Conservation (phyloP, 768 basidiomycete genomes). For the Calocybe gangraenosa region DNA sequence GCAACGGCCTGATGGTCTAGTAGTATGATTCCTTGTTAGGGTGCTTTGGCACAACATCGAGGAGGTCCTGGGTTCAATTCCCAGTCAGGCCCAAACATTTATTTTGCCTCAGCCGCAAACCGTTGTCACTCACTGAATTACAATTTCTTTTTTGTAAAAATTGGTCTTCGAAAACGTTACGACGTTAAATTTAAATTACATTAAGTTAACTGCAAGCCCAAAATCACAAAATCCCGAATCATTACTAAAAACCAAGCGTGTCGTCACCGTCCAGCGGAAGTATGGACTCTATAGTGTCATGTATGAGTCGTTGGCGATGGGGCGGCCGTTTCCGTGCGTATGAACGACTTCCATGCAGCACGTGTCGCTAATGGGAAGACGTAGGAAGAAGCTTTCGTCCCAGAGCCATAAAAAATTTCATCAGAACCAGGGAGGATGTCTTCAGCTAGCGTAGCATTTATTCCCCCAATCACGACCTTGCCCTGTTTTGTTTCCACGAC, state of each 20-base stretch:
- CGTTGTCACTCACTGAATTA: too few relatives aligned
- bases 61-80: slow-evolving; percentile 90
- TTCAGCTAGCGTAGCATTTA: slow-evolving; percentile 38
- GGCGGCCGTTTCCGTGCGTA: slow-evolving; percentile 33
- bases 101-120: too few relatives aligned
- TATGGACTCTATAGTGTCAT: neutral
- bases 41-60: slow-evolving; percentile 37
- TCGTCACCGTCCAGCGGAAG: neutral
- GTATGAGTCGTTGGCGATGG: slow-evolving; percentile 11
- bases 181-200: too few relatives aligned
- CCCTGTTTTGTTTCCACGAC: slow-evolving; percentile 32
- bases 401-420: slow-evolving; percentile 53
- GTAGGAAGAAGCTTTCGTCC: slow-evolving; percentile 47
- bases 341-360: slow-evolving; percentile 51
- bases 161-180: too few relatives aligned
- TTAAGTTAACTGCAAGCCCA: neutral
- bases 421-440: slow-evolving; percentile 50
- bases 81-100: slow-evolving; percentile 57
- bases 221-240: neutral
- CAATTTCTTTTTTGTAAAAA: too few relatives aligned
- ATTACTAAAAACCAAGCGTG: neutral
- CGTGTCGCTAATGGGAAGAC: slow-evolving; percentile 52
- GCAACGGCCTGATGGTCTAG: slow-evolving; percentile 46
- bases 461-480: slow-evolving; percentile 42
- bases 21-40: slow-evolving; percentile 64